Conservation (phyloP, 768 basidiomycete genomes). For the Suillus brevipes region DNA sequence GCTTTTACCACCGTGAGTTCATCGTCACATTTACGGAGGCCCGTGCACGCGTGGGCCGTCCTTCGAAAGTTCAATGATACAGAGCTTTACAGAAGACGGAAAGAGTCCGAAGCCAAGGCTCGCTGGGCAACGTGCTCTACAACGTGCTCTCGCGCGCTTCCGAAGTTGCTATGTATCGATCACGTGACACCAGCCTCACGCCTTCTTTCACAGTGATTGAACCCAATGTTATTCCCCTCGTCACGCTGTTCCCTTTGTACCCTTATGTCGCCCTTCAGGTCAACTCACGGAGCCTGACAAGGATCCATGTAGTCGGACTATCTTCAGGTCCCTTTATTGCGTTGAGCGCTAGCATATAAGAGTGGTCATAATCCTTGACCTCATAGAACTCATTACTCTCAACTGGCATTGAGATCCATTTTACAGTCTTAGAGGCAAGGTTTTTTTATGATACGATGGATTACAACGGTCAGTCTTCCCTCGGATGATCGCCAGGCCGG, state of each 20-base stretch:
- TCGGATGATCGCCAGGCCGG: background rate
- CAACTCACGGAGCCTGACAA: background rate
- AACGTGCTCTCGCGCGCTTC: slow-evolving; percentile 26
- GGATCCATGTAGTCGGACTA: background rate
- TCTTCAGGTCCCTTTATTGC: slow-evolving; percentile 1
- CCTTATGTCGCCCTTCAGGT: slow-evolving; percentile 22
- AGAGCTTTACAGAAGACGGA: background rate
- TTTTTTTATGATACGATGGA: background rate
- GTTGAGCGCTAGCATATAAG: background rate
- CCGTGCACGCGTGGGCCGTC: background rate
- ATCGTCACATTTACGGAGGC: background rate
- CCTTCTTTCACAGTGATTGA: slow-evolving; percentile 1
- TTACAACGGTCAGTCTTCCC: background rate
- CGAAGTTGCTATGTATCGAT: slow-evolving; percentile 26
- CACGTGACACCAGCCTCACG: slow-evolving; percentile 17
- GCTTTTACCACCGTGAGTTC: background rate
- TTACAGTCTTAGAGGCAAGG: background rate
- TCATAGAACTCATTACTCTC: background rate
- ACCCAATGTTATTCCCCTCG: slow-evolving; percentile 1
- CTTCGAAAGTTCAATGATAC: background rate
- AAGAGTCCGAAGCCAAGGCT: background rate
- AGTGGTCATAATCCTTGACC: background rate
- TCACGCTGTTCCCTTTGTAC: slow-evolving; percentile 17
- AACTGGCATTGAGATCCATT: background rate
- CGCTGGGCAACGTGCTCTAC: slow-evolving; percentile 10